A percentile compares a stretch with the other conserved stretches of the same genome.
phyloP scores from a whole-genome alignment of 768 basidiomycete genomes.

The Lactarius vividus region DNA sequence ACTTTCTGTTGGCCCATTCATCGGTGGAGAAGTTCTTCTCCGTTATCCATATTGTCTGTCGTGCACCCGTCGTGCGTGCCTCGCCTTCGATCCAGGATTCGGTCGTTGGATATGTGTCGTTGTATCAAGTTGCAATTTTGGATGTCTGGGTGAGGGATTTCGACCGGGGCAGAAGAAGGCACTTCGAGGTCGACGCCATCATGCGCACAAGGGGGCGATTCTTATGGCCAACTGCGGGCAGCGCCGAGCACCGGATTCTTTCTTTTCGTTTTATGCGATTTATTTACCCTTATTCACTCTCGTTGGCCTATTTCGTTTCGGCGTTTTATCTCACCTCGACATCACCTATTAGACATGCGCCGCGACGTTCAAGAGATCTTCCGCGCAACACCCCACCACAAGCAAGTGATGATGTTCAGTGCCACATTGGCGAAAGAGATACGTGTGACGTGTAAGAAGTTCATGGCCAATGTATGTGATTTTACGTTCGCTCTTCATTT shows the following conservation, averaged over 20 bases:
- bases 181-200: constrained; percentile 25
- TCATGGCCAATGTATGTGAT: constrained; percentile 91
- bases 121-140: constrained; percentile 21
- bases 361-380: constrained; percentile 99
- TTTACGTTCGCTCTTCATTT: neutral
- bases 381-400: constrained; percentile 97
- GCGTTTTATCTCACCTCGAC: constrained; percentile 61
- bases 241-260: constrained; percentile 20
- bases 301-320: constrained; percentile 49
- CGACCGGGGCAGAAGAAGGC: constrained; percentile 19
- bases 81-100: constrained; percentile 27
- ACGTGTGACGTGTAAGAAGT: constrained; percentile 97
- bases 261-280: constrained; percentile 35
- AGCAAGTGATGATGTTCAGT: constrained; percentile 99
- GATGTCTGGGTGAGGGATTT: constrained; percentile 13
- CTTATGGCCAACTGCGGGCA: constrained; percentile 20
- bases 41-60: constrained; percentile 49
- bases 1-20: constrained; percentile 31
- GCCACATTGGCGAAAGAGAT: constrained; percentile 98
- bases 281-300: constrained; percentile 50
- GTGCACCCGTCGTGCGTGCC: constrained; percentile 27
- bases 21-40: constrained; percentile 40
- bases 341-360: constrained; percentile 95
- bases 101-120: constrained; percentile 27
- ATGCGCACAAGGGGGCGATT: constrained; percentile 12